Evolutionary conservation across 139 green algal species (phyloP), one percentile per base, ranked within the genome.

Genomic region (Tetradesmus obliquus): DNA sequence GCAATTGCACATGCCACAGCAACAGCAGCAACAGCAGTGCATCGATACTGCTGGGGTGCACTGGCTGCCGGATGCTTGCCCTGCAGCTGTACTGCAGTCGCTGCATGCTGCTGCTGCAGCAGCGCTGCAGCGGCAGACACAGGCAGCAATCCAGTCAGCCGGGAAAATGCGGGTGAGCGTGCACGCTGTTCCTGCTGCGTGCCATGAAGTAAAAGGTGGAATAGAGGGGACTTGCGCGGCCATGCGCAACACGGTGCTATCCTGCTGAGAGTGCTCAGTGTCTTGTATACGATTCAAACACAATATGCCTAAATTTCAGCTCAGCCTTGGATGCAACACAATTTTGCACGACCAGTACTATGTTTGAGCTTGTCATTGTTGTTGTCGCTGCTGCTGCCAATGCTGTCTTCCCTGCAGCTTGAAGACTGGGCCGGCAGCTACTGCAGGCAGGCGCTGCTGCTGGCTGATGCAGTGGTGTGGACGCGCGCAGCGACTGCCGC

Each of bases 401-500:
- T 45, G 72, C 72, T 53, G 22, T 32, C 72, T 81, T 8, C 19
- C n/a, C 72, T 71, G 69, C 86, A 90, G 86, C 45, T 84, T 55
- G 69, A 71, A 53, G 69, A 90, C 19, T 90, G 86, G 86, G 86
- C 86, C 9, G 71, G 71, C 69, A 83, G 71, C 71, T 57, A 20
- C 53, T 89, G 62, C 85, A 9, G 53, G 10, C 86, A 90, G 71
- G 86, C 53, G 1, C 86, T 90, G 5, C 53, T 84, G 86, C 69
- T 90, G 6, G 86, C 86, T 57, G 86, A 90, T 84, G 45, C 58
- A 9, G 86, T 90, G 8, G 3, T 90, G 8, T 90, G 86, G 86
- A 90, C 86, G 8, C 57, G 71, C 9, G 69, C 86, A 83, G 86
- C 86, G 1, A 90, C 86, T 1, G n/a, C 53, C 69, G 51, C 86